These are phyloP conservation scores for Naganishia vaughanmartiniae DNA, from an alignment of 768 basidiomycete species.

Conservation along the genomic window DNA sequence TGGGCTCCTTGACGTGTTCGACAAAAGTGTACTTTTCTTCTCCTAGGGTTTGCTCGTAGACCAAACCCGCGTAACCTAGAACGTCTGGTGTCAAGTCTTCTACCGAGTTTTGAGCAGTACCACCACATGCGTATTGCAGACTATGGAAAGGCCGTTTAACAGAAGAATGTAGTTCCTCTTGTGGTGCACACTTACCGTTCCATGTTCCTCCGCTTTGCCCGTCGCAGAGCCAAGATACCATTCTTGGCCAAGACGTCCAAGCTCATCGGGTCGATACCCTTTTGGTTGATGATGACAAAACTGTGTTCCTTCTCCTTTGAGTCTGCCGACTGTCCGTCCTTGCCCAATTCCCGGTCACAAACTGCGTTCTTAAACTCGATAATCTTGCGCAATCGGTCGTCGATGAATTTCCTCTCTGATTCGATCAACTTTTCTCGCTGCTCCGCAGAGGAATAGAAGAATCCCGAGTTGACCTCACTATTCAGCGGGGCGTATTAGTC, in stretches of 20 bases:
- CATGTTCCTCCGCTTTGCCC: slow-evolving; percentile 98
- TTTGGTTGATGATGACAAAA: slow-evolving; percentile 97
- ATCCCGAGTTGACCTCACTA: slow-evolving; percentile 98
- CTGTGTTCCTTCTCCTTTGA: slow-evolving; percentile 59
- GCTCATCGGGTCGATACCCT: slow-evolving; percentile 96
- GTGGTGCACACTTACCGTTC: slow-evolving; percentile 64
- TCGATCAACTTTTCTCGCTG: slow-evolving; percentile 98
- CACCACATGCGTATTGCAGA: slow-evolving; percentile 89
- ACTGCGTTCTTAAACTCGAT: slow-evolving; percentile 94
- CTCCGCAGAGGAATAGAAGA: slow-evolving; percentile 98
- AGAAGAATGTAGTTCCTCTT: slow-evolving; percentile 38
- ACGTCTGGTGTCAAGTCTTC: slow-evolving; percentile 88
- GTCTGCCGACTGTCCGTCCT: slow-evolving; percentile 27
- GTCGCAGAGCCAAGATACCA: slow-evolving; percentile 86
- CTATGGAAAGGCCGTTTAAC: neutral
- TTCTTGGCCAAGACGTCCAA: slow-evolving; percentile 94
- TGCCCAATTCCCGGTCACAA: slow-evolving; percentile 78
- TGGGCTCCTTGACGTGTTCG: slow-evolving; percentile 92
- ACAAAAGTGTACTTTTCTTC: slow-evolving; percentile 99
- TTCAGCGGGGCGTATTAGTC: neutral
- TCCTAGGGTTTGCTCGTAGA: slow-evolving; percentile 97
- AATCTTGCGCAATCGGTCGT: slow-evolving; percentile 91
- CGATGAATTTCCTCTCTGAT: slow-evolving; percentile 89
- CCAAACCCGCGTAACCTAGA: slow-evolving; percentile 94
- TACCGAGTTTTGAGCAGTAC: slow-evolving; percentile 93